Evolutionary conservation across 495 filamentous ascomycete genomes (phyloP), one percentile per base, ranked within the genome.

Genomic region (Penicillium pancosmium): DNA sequence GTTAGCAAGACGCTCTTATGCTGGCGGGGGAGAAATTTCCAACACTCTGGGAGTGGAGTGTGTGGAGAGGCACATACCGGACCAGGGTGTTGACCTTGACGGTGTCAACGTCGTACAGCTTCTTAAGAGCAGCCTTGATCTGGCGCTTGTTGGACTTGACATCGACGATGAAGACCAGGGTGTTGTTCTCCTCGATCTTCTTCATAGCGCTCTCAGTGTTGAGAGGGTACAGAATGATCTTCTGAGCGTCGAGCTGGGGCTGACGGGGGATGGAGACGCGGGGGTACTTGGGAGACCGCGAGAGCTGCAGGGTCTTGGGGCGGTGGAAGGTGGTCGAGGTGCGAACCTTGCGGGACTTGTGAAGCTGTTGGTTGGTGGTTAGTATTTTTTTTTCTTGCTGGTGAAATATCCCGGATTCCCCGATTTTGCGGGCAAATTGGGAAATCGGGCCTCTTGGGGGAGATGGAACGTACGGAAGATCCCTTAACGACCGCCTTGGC

Each of bases 171-270:
- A 99, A 98, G 67, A 98, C 95, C 21, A 98, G 84, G 68, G 94
- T 97, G 86, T 99, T 96, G 86, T 98, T 91, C 89, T 98, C 94
- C 87, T 98, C 95, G 64, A 98, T 96, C 89, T 97, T 97, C 91
- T 99, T 99, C 91, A 99, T 96, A 71, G 94, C 95, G 66, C 88
- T 91, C 87, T 98, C 94, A 53, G 94, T 97, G 85, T 99, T 99
- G 61, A 98, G 84, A 57, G 81, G 81, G 83, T 90, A 85, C 67
- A 91, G 82, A 73, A 95, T 87, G 72, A 93, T 80, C 83, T 94
- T 93, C 85, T 89, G 86, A 80, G 91, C 89, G 79, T 98, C 94
- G 73, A 98, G 88, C 63, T 91, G 91, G 67, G 93, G 88, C 67
- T 84, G 86, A 71, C 94, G 90, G 55, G 91, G 87, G 74, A 99